These are phyloP conservation scores for Globisporangium emineosum DNA, from an alignment of 352 stramenopile species.

Conservation along the genomic window DNA sequence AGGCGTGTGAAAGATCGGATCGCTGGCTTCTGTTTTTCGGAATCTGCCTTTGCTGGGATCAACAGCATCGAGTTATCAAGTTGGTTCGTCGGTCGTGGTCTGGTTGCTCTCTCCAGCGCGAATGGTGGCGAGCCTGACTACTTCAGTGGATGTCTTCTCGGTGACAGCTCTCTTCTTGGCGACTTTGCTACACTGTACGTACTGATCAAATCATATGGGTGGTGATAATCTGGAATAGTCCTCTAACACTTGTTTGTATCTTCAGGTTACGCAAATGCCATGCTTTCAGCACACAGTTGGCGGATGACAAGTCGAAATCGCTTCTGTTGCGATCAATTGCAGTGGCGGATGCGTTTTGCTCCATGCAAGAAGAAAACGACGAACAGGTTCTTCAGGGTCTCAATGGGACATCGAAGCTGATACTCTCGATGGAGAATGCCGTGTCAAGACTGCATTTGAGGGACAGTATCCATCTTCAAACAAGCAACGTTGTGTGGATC, in stretches of 20 bases:
- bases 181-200: slow-evolving; percentile 21
- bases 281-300: slow-evolving; percentile 2
- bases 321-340: slow-evolving; percentile 14
- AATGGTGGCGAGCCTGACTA: slow-evolving; percentile 17
- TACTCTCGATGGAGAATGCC: slow-evolving; percentile 7
- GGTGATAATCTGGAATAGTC: too few relatives aligned
- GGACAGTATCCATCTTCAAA: slow-evolving; percentile 6
- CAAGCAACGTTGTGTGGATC: slow-evolving; percentile 16
- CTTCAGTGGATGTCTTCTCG: slow-evolving; percentile 19
- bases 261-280: slow-evolving; percentile 13
- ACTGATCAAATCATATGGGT: background rate
- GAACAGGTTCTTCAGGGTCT: slow-evolving; percentile 5
- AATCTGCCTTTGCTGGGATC: slow-evolving; percentile 22
- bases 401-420: slow-evolving; percentile 10
- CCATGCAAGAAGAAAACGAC: background rate
- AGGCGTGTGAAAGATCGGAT: slow-evolving; percentile 34
- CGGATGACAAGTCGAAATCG: slow-evolving; percentile 9
- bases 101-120: slow-evolving; percentile 26
- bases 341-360: slow-evolving; percentile 15
- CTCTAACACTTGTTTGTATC: slow-evolving; percentile 1
- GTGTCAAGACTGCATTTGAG: background rate
- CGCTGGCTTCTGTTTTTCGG: slow-evolving; percentile 28
- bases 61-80: slow-evolving; percentile 21
- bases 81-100: slow-evolving; percentile 36
- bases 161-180: slow-evolving; percentile 11